These are phyloP conservation scores for Brassica juncea DNA, from an alignment of 345 rosid genomes.

Conservation along the genomic window DNA sequence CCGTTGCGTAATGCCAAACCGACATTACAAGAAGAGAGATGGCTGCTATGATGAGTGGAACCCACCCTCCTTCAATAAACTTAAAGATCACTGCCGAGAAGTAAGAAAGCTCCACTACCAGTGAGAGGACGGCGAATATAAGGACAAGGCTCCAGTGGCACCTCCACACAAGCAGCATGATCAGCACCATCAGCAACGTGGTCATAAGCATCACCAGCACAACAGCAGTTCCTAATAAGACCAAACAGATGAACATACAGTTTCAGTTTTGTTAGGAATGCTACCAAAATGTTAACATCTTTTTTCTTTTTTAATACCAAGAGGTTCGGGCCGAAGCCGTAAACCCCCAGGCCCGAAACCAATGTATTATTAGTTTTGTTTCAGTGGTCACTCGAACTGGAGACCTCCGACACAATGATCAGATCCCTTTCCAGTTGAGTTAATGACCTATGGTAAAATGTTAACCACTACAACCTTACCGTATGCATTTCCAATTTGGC, in stretches of 20 bases:
- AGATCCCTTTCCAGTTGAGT: too few relatives aligned
- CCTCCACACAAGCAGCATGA: conserved; percentile 81
- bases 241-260: neutral
- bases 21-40: conserved; percentile 66
- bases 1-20: conserved; percentile 74
- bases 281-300: neutral
- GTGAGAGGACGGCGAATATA: conserved; percentile 56
- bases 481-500: conserved; percentile 82
- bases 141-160: conserved; percentile 75
- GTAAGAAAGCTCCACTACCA: conserved; percentile 61
- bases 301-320: too few relatives aligned
- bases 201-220: conserved; percentile 76
- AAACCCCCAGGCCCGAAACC: too few relatives aligned
- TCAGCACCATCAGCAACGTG: conserved; percentile 65
- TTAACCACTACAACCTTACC: conserved; percentile 44
- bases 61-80: conserved; percentile 82
- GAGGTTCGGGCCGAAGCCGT: too few relatives aligned
- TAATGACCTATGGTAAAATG: neutral
- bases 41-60: conserved; percentile 70
- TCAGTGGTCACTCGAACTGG: too few relatives aligned
- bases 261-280: neutral
- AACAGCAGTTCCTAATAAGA: conserved; percentile 68
- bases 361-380: too few relatives aligned
- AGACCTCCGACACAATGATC: too few relatives aligned
- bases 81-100: conserved; percentile 70